Conservation (phyloP, 2,329 filamentous ascomycete species). For the Gyromitra esculenta region DNA sequence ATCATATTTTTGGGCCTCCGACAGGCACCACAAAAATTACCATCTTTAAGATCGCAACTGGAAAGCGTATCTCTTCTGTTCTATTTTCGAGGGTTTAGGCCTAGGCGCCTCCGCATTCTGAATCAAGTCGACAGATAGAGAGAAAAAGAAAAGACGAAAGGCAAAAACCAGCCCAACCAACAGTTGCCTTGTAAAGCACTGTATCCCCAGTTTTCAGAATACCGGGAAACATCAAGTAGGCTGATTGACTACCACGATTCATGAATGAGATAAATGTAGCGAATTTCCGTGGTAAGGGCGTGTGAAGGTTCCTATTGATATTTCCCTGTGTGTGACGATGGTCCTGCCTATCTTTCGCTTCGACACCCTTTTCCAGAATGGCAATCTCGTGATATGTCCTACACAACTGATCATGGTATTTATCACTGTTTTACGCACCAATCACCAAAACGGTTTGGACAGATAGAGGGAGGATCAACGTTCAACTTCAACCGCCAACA, state of each 20-base stretch:
- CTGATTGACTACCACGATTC: conserved; percentile 1
- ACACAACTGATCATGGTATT: conserved; percentile 15
- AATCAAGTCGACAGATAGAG: background rate
- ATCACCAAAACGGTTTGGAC: conserved; percentile 25
- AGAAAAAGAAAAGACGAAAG: background rate
- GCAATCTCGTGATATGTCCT: conserved; percentile 29
- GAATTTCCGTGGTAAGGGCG: background rate
- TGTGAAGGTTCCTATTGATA: background rate
- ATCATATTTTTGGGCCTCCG: conserved; percentile 11
- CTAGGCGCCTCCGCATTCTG: conserved; percentile 12
- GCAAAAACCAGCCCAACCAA: background rate
- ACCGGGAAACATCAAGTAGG: conserved; percentile 10
- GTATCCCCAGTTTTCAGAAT: background rate
- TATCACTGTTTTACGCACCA: conserved; percentile 5
- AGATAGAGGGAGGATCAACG: conserved; percentile 20
- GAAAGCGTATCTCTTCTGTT: conserved; percentile 16
- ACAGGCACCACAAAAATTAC: conserved; percentile 8
- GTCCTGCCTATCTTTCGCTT: conserved; percentile 33
- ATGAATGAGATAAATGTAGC: background rate
- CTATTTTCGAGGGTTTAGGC: conserved; percentile 22
- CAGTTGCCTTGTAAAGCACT: background rate
- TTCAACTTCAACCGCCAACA: conserved; percentile 16
- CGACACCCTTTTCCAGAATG: conserved; percentile 37
- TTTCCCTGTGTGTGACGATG: conserved; percentile 7
- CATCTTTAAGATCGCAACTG: conserved; percentile 7